Evolutionary conservation across 805 yeast species (phyloP).

Genomic region (Kluyveromyces starmeri): DNA sequence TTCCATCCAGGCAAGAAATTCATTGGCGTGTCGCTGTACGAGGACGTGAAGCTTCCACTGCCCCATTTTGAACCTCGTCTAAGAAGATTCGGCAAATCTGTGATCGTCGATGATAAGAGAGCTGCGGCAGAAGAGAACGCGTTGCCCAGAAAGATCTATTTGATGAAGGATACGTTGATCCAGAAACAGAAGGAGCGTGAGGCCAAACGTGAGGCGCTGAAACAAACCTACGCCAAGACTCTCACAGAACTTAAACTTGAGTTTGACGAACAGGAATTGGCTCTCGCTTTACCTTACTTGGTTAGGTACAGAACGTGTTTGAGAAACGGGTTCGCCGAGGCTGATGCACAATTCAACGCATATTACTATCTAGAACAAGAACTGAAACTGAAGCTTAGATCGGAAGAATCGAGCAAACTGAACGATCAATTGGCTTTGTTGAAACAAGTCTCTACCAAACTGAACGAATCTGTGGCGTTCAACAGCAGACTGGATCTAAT

Average conservation of each 20-base stretch:
- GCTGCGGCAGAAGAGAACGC: constrained; percentile 52
- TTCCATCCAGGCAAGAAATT: constrained; percentile 90
- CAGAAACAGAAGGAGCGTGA: constrained; percentile 35
- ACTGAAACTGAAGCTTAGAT: constrained; percentile 32
- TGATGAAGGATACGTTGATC: constrained; percentile 45
- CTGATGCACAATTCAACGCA: constrained; percentile 52
- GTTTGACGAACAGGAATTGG: constrained; percentile 22
- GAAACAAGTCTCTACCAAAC: constrained; percentile 7
- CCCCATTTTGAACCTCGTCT: constrained; percentile 85
- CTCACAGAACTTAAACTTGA: constrained; percentile 17
- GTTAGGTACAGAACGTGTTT: constrained; percentile 43
- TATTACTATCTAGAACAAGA: constrained; percentile 43
- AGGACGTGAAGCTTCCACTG: constrained; percentile 62
- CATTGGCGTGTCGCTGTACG: constrained; percentile 74
- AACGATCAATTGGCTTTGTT: constrained; percentile 15
- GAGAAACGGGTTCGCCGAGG: constrained; percentile 46
- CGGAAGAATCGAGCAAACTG: constrained; percentile 27
- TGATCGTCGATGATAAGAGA: constrained; percentile 33
- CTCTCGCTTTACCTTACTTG: constrained; percentile 44
- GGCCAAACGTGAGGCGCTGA: constrained; percentile 28
- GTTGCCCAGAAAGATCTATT: constrained; percentile 59
- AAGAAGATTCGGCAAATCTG: constrained; percentile 77
- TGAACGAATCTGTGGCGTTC: constrained; percentile 20
- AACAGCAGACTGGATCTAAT: constrained; percentile 20
- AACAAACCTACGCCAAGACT: constrained; percentile 25